Evolutionary conservation across 2,329 filamentous ascomycete species (phyloP).

Genomic region (Claviceps sp.): DNA sequence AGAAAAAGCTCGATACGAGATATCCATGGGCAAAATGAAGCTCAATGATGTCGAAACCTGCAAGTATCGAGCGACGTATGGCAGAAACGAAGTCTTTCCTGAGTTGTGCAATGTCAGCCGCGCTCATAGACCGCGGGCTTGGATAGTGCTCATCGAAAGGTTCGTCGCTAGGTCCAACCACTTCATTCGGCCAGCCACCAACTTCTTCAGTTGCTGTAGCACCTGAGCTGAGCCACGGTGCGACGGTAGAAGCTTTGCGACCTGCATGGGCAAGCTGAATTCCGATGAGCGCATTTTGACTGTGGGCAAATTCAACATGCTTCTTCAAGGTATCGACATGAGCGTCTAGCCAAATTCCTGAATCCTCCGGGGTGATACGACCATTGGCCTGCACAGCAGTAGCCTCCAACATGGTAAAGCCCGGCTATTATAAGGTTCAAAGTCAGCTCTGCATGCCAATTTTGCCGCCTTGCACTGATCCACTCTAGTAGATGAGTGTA

Average conservation of each 20-base stretch:
- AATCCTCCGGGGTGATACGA: constrained; percentile 69
- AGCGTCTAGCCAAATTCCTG: constrained; percentile 70
- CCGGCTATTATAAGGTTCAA: constrained; percentile 27
- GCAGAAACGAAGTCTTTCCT: constrained; percentile 43
- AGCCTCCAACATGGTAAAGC: constrained; percentile 64
- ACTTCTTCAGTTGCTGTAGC: constrained; percentile 38
- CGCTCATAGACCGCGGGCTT: constrained; percentile 46
- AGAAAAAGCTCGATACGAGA: constrained; percentile 44
- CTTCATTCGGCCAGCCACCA: constrained; percentile 44
- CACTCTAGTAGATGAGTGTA: background rate
- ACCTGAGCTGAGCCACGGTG: constrained; percentile 46
- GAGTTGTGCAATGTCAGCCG: constrained; percentile 47
- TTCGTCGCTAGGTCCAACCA: constrained; percentile 36
- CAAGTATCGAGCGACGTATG: constrained; percentile 40
- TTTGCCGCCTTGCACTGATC: background rate
- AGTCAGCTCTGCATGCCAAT: background rate
- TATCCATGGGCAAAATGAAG: constrained; percentile 47
- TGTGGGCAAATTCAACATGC: constrained; percentile 67
- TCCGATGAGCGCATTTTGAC: constrained; percentile 60
- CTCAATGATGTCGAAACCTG: constrained; percentile 25
- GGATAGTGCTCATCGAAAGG: constrained; percentile 45
- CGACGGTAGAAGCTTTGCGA: constrained; percentile 47
- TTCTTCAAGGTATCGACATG: constrained; percentile 61
- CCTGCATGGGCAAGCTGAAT: constrained; percentile 79
- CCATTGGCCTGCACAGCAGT: constrained; percentile 64